Conservation (phyloP, 768 basidiomycete species). For the Lactarius indigo region DNA sequence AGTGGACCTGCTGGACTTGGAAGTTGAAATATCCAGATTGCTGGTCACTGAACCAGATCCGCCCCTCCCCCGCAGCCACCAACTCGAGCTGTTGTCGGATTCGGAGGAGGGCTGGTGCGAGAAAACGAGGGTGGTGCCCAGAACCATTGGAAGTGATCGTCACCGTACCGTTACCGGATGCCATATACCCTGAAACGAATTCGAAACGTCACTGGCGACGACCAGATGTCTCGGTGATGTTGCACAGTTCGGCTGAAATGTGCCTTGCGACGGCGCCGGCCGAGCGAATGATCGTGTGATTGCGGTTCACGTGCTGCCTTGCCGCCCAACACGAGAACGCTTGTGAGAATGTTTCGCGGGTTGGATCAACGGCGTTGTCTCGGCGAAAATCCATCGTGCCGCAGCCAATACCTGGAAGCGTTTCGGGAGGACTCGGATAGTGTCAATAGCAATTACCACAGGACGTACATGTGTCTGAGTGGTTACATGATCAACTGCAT, state of each 20-base stretch:
- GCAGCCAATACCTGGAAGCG: not conserved
- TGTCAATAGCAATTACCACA: not conserved
- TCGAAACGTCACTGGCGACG: not conserved
- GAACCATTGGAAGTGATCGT: not conserved
- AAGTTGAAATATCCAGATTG: too few relatives aligned
- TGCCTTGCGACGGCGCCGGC: not conserved
- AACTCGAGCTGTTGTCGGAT: not conserved
- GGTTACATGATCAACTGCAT: not conserved
- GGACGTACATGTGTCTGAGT: slow-evolving; percentile 5
- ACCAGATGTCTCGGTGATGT: not conserved
- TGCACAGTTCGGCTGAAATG: not conserved
- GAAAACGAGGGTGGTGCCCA: not conserved
- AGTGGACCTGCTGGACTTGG: not conserved
- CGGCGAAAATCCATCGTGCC: not conserved
- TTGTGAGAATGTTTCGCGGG: not conserved
- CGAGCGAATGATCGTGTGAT: not conserved
- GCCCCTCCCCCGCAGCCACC: not conserved
- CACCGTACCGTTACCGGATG: not conserved
- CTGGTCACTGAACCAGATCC: too few relatives aligned
- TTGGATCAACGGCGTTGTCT: not conserved
- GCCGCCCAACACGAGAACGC: not conserved
- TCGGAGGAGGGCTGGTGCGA: not conserved
- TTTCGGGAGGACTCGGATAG: not conserved
- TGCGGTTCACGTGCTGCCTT: not conserved
- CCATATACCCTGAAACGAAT: not conserved